A percentile compares a stretch with the other conserved stretches of the same genome.
phyloP scores from a whole-genome alignment of 345 rosid species.

The Brassica cretica region DNA sequence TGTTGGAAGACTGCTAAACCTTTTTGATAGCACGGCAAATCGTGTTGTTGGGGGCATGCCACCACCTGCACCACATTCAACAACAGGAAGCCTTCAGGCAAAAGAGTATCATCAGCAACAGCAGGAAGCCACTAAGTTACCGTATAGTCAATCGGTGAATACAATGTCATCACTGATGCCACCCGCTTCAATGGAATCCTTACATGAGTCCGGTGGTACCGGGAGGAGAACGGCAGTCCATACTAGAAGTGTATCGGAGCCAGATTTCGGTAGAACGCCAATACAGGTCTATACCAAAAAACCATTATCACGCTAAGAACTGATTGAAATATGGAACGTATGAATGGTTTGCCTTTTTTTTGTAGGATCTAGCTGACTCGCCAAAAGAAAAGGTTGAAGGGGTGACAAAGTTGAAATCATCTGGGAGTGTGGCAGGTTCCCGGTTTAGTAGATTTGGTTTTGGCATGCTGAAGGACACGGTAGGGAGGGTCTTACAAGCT shows the following conservation, averaged over 20 bases:
- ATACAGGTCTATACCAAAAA: slow-evolving; percentile 49
- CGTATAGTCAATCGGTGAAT: slow-evolving; percentile 55
- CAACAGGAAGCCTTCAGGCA: slow-evolving; percentile 36
- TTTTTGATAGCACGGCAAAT: slow-evolving; percentile 66
- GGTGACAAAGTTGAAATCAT: slow-evolving; percentile 54
- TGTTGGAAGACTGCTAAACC: slow-evolving; percentile 59
- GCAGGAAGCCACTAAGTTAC: slow-evolving; percentile 41
- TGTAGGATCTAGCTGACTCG: slow-evolving; percentile 56
- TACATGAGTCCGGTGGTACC: slow-evolving; percentile 51
- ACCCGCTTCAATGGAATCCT: slow-evolving; percentile 55
- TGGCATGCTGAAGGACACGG: slow-evolving; percentile 76
- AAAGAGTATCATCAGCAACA: slow-evolving; percentile 48
- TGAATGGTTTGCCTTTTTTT: slow-evolving; percentile 12
- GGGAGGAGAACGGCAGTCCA: slow-evolving; percentile 48
- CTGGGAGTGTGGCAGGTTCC: slow-evolving; percentile 54
- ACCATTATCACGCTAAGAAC: slow-evolving; percentile 1
- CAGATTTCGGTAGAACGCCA: slow-evolving; percentile 60
- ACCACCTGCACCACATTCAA: slow-evolving; percentile 56
- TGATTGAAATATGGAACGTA: slow-evolving; percentile 2
- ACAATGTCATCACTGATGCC: slow-evolving; percentile 54
- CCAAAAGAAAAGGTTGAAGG: slow-evolving; percentile 52
- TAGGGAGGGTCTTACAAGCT: slow-evolving; percentile 73
- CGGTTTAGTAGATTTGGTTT: slow-evolving; percentile 86
- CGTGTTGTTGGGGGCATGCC: slow-evolving; percentile 76
- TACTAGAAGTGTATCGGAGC: slow-evolving; percentile 69